phyloP scores from a whole-genome alignment of 768 basidiomycete genomes.

The Solioccasus polychromus region DNA sequence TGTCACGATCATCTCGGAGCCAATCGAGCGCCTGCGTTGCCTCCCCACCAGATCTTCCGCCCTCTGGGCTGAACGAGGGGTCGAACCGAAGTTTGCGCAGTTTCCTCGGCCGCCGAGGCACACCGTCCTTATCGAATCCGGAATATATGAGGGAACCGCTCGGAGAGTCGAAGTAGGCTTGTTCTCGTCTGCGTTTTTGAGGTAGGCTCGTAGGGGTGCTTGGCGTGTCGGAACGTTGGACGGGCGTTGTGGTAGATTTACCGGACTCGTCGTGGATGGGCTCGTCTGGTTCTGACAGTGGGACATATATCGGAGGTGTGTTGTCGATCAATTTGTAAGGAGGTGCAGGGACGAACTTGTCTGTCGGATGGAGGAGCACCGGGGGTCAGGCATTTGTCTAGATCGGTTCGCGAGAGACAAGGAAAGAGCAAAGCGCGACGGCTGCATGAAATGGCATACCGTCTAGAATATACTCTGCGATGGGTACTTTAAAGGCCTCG shows the following conservation, averaged over 20 bases:
- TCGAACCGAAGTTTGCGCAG: conserved; percentile 26
- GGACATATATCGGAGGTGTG: not conserved
- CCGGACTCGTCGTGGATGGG: not conserved
- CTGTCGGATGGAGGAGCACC: conserved; percentile 5
- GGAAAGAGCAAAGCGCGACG: not conserved
- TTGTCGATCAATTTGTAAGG: conserved; percentile 18
- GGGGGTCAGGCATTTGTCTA: conserved; percentile 2
- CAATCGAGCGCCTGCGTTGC: not conserved
- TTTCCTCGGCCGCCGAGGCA: conserved; percentile 30
- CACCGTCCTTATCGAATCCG: conserved; percentile 29
- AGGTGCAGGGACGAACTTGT: conserved; percentile 12
- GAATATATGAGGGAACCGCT: conserved; percentile 26
- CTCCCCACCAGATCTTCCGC: not conserved
- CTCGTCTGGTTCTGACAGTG: not conserved
- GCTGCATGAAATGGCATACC: conserved; percentile 20
- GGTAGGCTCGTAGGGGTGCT: conserved; percentile 22
- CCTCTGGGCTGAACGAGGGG: conserved; percentile 20
- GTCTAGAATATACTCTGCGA: conserved; percentile 29
- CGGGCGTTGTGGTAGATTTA: not conserved
- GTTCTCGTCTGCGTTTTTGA: conserved; percentile 29
- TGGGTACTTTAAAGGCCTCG: conserved; percentile 22
- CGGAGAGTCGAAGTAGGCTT: conserved; percentile 27
- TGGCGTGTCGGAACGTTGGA: conserved; percentile 18
- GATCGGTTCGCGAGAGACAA: not conserved
- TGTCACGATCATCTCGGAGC: not conserved